Percentiles rank a stretch among this genome's conserved stretches.
Evolutionary conservation across 2,329 filamentous ascomycete species (phyloP).

Genomic region (Paracorniculantispora psalliotae): DNA sequence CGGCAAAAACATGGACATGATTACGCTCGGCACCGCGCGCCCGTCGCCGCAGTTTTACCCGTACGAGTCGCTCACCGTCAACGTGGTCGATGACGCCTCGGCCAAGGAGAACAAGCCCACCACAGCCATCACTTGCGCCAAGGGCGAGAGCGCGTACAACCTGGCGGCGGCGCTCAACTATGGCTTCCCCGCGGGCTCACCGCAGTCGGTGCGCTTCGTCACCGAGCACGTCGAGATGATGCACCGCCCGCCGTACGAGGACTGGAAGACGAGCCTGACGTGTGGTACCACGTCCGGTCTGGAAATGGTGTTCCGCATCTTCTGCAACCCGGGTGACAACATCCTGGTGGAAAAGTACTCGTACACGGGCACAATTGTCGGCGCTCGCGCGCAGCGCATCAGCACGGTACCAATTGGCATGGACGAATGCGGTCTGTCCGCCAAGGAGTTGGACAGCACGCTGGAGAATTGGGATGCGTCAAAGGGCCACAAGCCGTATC

Average conservation of each 20-base stretch:
- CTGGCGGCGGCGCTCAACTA: conserved; percentile 62
- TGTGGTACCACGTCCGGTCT: conserved; percentile 63
- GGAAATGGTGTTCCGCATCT: conserved; percentile 62
- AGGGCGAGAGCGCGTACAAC: conserved; percentile 18
- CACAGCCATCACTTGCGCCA: conserved; percentile 7
- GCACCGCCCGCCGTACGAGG: conserved; percentile 65
- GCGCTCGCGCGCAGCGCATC: conserved; percentile 57
- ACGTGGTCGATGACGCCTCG: conserved; percentile 12
- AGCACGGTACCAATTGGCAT: conserved; percentile 57
- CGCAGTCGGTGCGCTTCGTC: conserved; percentile 65
- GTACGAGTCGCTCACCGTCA: conserved; percentile 6
- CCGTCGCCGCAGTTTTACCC: conserved; percentile 13
- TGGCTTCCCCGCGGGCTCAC: conserved; percentile 65
- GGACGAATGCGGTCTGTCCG: conserved; percentile 61
- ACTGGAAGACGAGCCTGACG: conserved; percentile 66
- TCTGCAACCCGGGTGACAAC: conserved; percentile 57
- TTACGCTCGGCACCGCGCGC: conserved; percentile 10
- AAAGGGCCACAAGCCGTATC: conserved; percentile 38
- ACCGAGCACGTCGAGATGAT: conserved; percentile 74
- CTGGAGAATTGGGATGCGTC: conserved; percentile 58
- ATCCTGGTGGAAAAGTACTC: conserved; percentile 62
- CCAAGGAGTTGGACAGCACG: conserved; percentile 56
- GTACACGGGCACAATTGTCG: conserved; percentile 50
- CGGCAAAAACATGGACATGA: conserved; percentile 12
- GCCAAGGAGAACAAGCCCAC: conserved; percentile 6